Evolutionary conservation across 192 early-diverging fungal genomes (phyloP), one percentile per base, ranked within the genome.

Genomic region (Gonapodya prolifera): DNA sequence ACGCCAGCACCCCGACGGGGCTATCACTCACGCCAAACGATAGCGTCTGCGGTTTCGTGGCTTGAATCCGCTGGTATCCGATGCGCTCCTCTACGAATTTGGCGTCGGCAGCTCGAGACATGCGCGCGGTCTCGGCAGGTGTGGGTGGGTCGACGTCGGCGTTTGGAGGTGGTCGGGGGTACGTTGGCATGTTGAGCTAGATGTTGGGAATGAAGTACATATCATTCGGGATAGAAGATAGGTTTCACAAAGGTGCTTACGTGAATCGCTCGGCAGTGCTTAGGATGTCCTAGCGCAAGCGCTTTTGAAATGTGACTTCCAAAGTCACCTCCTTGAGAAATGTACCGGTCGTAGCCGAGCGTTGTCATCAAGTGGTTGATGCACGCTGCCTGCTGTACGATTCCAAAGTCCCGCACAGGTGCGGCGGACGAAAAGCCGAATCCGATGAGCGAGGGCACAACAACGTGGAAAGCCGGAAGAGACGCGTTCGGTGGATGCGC

Each of bases 371-470:
- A 34, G 28, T 83, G 31, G 70, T 78, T 70, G 33, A 83, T 75
- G 34, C 75, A 30, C 1, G 8, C 17, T 0, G 83, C 83, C 69
- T 80, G 35, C 69, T 81, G 76, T 30, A 35, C 29, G 32, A 75
- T 69, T 2, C 73, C 71, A 35, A 77, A 82, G 0, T 77, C 80
- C 23, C 34, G 23, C 17, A 35, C 0, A 33, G 35, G 76, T 1
- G 75, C 82, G 17, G 81, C 79, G 32, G 79, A 74, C 1, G 85
- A 87, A 73, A 86, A 89, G 0, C 89, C 91, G 78, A 82, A 92
- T 0, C 91, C 91, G 18, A 90, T 89, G 2, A 92, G 79, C 36
- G 86, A 88, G n/a, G 91, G 91, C 1, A 87, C 83, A 70, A 92
- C 83, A 1, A 90, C 84, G 79, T 92, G 88, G 80, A 89, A 92